Evolutionary conservation across 495 filamentous ascomycete genomes (phyloP), one percentile per base, ranked within the genome.

Genomic region (Talaromyces liani): DNA sequence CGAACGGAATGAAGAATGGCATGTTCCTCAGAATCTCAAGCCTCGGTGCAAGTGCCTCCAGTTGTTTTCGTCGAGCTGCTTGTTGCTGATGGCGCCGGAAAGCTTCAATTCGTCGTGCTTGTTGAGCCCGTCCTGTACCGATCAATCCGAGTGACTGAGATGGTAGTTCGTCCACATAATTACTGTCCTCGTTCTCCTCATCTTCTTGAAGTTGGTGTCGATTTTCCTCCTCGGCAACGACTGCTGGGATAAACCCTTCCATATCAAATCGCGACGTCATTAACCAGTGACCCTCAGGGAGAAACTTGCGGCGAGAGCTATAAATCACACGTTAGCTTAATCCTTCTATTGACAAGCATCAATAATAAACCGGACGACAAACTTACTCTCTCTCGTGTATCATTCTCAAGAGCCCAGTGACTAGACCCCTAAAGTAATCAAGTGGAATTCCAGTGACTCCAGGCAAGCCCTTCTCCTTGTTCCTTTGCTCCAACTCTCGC

Each of bases 1-100:
- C 80, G 64, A 99, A 99, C 0, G 94, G 94, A 60, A 98, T 95
- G 67, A 93, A 90, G 69, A 98, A 99, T 0, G 94, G 95, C 89
- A 99, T 93, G 69, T 98, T 93, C 55, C 91, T 87, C 33, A 99
- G 75, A 14, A 99, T 91, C 74, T 98, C 92, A 8, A 96, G 79
- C 64, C 91, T 84, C 1, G 95, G 93, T 1, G 88, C 89, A 36
- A 95, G 86, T 24, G 86, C 79, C 24, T 91, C 88, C 14, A 94
- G 76, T 53, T 89, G 80, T 64, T 88, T 85, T 57, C 86, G 82
- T 6, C 87, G 79, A 14, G 85, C 84, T 22, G 80, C 82, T 68
- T 85, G 87, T 63, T 84, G 83, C 71, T 89, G 88, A 58, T 84
- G 78, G 31, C 81, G 78, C 64, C 82, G 81, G 39, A 88, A 75